These are phyloP conservation scores for Globisporangium orthogonon DNA, from an alignment of 352 stramenopile genomes.

Conservation along the genomic window DNA sequence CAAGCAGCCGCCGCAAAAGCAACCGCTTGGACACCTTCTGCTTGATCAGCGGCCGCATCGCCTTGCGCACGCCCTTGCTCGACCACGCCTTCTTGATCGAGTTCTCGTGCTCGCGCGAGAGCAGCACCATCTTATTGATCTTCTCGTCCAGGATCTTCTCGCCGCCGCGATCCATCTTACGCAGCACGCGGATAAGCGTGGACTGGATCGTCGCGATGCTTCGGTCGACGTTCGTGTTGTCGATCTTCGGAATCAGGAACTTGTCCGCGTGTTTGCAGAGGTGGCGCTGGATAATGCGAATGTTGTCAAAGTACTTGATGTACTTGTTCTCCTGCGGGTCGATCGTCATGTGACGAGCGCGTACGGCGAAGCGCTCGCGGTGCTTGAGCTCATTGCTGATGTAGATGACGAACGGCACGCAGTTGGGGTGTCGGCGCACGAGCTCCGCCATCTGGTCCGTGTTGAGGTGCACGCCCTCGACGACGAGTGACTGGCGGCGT, in stretches of 20 bases:
- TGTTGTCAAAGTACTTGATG: slow-evolving; percentile 90
- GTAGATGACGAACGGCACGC: slow-evolving; percentile 86
- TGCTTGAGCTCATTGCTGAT: slow-evolving; percentile 88
- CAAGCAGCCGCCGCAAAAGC: slow-evolving; percentile 64
- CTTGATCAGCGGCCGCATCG: slow-evolving; percentile 81
- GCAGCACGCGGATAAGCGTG: slow-evolving; percentile 75
- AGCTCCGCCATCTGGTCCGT: slow-evolving; percentile 76
- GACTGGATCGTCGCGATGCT: slow-evolving; percentile 84
- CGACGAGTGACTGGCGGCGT: slow-evolving; percentile 75
- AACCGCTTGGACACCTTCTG: slow-evolving; percentile 83
- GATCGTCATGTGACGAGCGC: slow-evolving; percentile 84
- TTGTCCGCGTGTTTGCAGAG: slow-evolving; percentile 82
- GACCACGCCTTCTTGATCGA: slow-evolving; percentile 87
- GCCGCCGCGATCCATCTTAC: slow-evolving; percentile 69
- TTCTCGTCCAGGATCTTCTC: slow-evolving; percentile 71
- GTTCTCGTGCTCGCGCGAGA: slow-evolving; percentile 83
- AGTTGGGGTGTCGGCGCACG: slow-evolving; percentile 75
- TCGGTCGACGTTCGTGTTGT: slow-evolving; percentile 87
- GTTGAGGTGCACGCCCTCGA: slow-evolving; percentile 85
- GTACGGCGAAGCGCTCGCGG: slow-evolving; percentile 78
- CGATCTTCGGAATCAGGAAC: slow-evolving; percentile 84
- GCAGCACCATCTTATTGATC: slow-evolving; percentile 78
- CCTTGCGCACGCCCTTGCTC: slow-evolving; percentile 80
- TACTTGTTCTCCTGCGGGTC: slow-evolving; percentile 88
- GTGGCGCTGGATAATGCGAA: slow-evolving; percentile 84